Base-by-base conservation (phyloP, 805 yeast species). In the Yarrowia deformans region DNA sequence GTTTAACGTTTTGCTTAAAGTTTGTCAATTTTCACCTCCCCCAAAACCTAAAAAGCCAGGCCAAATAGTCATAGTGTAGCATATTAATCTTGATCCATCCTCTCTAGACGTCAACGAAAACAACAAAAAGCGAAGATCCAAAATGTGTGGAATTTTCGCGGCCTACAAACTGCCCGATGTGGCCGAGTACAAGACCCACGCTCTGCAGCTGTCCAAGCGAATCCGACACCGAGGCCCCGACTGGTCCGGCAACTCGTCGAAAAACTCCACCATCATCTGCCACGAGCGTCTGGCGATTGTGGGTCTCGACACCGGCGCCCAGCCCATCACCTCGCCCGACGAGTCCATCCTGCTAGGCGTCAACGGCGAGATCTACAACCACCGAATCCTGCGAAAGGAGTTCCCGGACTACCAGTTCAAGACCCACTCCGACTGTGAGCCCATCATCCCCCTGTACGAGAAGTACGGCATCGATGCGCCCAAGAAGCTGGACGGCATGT, bases 181-280 rank as follows among this genome's bases (percentile, higher is more conserved):
- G 71, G 88, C 89, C 74, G 81, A 83, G 69, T 95, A 90, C 85
- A 94, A 93, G 81, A 86, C 88, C 72, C 88, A 88, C 78, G 98
- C 98, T 55, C 84, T 95, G 72, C 96, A 91, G 79, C 85, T 91
- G 79, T 85, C 98, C 72, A 94, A 92, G 81, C 76, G 93, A 81
- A 90, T 94, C 79, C 89, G 99, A 83, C 99, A 95, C 82, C 89
- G 99, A 82, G 99, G 99, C 77, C 99, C 99, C 74, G 99, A 95
- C 82, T 95, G 99, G 99, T 70, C 93, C 46, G 99, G 99, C 77
- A 93, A 92, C 87, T 79, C 85, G 73, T 82, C 85, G 73, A 87
- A 88, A 78, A 91, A 91, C 88, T 79, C 83, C 73, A 91, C 98
- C 60, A 88, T 95, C 73, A 81, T 95, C 74, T 88, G 90, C 75